Evolutionary conservation across 1,139 yeast species (phyloP).

Genomic region (Geotrichum carabidarum): DNA sequence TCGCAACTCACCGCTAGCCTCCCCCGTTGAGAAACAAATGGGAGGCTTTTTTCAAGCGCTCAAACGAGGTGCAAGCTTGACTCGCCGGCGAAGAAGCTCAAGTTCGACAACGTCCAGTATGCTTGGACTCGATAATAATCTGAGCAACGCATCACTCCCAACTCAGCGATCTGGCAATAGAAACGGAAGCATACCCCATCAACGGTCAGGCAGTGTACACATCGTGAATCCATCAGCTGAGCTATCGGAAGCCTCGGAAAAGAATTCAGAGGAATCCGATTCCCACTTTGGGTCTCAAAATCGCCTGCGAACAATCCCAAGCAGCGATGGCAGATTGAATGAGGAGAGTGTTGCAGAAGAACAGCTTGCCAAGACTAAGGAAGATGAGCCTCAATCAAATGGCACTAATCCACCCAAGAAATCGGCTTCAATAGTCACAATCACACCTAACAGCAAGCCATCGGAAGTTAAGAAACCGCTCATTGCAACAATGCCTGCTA

Average conservation of each 20-base stretch:
- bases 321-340: too few species aligned
- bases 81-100: constrained; percentile 12
- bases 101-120: constrained; percentile 10
- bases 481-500: too few species aligned
- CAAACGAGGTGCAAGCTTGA: constrained; percentile 16
- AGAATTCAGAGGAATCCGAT: not conserved
- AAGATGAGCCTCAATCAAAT: not conserved
- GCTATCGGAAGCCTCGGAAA: not conserved
- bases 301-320: too few species aligned
- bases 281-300: too few species aligned
- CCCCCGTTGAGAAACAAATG: constrained; percentile 14
- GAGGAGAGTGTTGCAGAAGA: too few species aligned
- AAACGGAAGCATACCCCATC: constrained; percentile 1
- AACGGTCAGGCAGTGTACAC: not conserved
- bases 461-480: too few species aligned
- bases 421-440: constrained; percentile 15
- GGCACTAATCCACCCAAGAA: constrained; percentile 13
- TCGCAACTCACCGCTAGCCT: constrained; percentile 5
- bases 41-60: constrained; percentile 17
- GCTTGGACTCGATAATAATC: constrained; percentile 8
- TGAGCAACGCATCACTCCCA: constrained; percentile 6
- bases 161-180: not conserved
- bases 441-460: constrained; percentile 12
- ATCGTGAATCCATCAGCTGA: not conserved
- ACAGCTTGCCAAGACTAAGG: too few species aligned